Percentiles rank a stretch among this genome's conserved stretches.
These are phyloP conservation scores for Chlorella sp. DNA, from an alignment of 139 green algal species.

Conservation along the genomic window DNA sequence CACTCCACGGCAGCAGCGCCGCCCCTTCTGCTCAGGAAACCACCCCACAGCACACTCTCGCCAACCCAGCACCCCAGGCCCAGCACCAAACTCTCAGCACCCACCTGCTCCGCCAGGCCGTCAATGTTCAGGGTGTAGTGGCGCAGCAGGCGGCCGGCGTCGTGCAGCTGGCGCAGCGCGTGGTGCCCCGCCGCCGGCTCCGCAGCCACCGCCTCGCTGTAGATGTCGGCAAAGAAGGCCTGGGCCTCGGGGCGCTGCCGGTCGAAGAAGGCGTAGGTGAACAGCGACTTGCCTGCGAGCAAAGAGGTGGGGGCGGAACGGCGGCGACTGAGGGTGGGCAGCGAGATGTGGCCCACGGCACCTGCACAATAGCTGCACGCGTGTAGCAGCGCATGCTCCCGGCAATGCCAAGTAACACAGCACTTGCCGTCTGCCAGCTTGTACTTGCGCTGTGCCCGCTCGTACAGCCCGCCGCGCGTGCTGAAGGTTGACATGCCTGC, in stretches of 20 bases:
- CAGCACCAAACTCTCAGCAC: background rate
- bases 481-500: conserved; percentile 94
- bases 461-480: conserved; percentile 88
- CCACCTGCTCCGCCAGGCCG: conserved; percentile 70
- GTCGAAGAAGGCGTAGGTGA: conserved; percentile 90
- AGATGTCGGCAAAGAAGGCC: conserved; percentile 90
- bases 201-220: conserved; percentile 70
- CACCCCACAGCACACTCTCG: background rate
- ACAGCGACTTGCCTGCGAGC: conserved; percentile 78
- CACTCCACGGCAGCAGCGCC: background rate
- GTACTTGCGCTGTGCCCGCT: conserved; percentile 79
- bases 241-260: conserved; percentile 53
- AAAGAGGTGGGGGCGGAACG: background rate
- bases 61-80: background rate
- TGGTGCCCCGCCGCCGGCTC: conserved; percentile 63
- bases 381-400: too few relatives aligned
- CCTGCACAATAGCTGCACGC: too few relatives aligned
- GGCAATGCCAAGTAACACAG: too few relatives aligned
- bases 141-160: conserved; percentile 66
- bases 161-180: conserved; percentile 61
- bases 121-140: conserved; percentile 98
- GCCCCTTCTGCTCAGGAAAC: too few relatives aligned
- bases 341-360: too few relatives aligned
- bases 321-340: too few relatives aligned
- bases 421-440: conserved; percentile 71